These are phyloP conservation scores for Asterophora parasitica DNA, from an alignment of 768 basidiomycete species.

Conservation along the genomic window DNA sequence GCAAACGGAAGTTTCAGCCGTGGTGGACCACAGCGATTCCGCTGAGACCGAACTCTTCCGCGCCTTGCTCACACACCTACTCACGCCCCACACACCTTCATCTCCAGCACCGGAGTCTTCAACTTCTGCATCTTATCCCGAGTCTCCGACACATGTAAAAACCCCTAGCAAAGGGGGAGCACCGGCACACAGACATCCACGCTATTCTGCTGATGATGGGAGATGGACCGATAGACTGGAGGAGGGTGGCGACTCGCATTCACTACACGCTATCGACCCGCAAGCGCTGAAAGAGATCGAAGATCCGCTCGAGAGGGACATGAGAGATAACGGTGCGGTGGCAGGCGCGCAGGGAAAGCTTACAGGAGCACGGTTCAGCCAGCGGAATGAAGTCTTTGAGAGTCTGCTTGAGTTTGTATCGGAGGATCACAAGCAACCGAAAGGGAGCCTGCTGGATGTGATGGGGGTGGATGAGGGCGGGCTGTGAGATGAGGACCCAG, in stretches of 20 bases:
- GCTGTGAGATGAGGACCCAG: constrained; percentile 2
- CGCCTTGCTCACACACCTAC: constrained; percentile 58
- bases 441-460: constrained; percentile 56
- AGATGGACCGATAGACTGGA: constrained; percentile 40
- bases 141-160: not conserved
- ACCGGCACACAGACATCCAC: constrained; percentile 42
- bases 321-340: constrained; percentile 16
- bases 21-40: constrained; percentile 63
- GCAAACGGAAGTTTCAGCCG: constrained; percentile 60
- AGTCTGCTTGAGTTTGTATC: constrained; percentile 57
- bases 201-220: constrained; percentile 34
- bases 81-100: constrained; percentile 33
- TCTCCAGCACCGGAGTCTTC: constrained; percentile 7
- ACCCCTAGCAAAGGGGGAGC: constrained; percentile 23
- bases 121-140: constrained; percentile 12
- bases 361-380: constrained; percentile 48
- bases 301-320: constrained; percentile 24
- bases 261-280: constrained; percentile 11
- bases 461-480: constrained; percentile 37
- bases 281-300: constrained; percentile 17
- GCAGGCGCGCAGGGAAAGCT: constrained; percentile 21
- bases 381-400: constrained; percentile 71
- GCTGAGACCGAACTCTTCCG: constrained; percentile 63
- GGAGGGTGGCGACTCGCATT: constrained; percentile 22
- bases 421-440: constrained; percentile 63